These are phyloP conservation scores for Auricularia sp. DNA, from an alignment of 768 basidiomycete genomes.

Conservation along the genomic window DNA sequence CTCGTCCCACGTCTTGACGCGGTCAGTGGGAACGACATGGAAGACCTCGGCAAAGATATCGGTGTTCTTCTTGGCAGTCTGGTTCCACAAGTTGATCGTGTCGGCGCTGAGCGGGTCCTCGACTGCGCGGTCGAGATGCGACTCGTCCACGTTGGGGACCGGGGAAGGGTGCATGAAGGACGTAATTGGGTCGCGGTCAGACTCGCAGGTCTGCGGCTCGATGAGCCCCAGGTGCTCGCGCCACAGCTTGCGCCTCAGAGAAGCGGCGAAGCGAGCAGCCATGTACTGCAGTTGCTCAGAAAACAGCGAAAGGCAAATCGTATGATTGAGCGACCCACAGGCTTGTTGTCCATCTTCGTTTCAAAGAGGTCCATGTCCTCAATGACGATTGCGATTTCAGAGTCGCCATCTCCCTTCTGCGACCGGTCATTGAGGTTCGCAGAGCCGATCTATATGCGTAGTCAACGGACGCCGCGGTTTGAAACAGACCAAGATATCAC, in stretches of 20 bases:
- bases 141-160: slow-evolving; percentile 57
- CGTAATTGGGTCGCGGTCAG: slow-evolving; percentile 31
- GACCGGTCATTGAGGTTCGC: slow-evolving; percentile 89
- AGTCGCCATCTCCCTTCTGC: slow-evolving; percentile 87
- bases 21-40: slow-evolving; percentile 75
- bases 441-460: slow-evolving; percentile 65
- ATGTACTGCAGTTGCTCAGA: slow-evolving; percentile 30
- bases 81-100: slow-evolving; percentile 49
- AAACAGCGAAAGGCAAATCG: not conserved
- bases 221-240: slow-evolving; percentile 80
- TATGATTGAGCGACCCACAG: slow-evolving; percentile 15
- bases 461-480: not conserved
- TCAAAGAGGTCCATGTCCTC: slow-evolving; percentile 77
- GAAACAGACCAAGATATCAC: slow-evolving; percentile 19
- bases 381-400: slow-evolving; percentile 86
- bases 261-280: slow-evolving; percentile 73
- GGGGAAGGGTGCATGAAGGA: slow-evolving; percentile 78
- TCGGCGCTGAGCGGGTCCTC: slow-evolving; percentile 68
- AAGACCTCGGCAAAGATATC: slow-evolving; percentile 83
- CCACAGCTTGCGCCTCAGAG: slow-evolving; percentile 73
- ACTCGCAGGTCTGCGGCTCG: slow-evolving; percentile 48
- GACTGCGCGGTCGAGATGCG: slow-evolving; percentile 54
- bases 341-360: slow-evolving; percentile 67
- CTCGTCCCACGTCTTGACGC: slow-evolving; percentile 65
- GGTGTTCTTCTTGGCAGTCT: slow-evolving; percentile 69